Base-by-base conservation (phyloP, 192 early-diverging fungal genomes). In the Coemansia guatemalensis region DNA sequence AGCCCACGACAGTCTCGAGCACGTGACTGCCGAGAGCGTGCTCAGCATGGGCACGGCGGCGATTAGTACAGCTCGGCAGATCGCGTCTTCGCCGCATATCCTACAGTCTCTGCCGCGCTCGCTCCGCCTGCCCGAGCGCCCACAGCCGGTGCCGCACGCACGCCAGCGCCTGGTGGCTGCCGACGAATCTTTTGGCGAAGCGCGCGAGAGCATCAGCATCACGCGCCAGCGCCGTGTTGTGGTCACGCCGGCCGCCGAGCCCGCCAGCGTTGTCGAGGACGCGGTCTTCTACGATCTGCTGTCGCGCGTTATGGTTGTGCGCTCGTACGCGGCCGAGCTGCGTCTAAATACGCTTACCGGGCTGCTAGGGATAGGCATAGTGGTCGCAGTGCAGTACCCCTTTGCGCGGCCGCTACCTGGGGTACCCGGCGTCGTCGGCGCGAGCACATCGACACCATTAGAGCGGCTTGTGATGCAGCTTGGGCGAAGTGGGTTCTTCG, bases 31-130 rank as follows among this genome's bases (percentile, higher is more conserved):
- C 0, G 74, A 62, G 4, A 83, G 85, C 20, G 65, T 90, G 12
- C 84, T 87, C 25, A 85, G 86, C 69, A 88, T 90, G 89, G 89
- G 89, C n/a, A 56, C 61, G 22, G 83, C 83, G 24, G 76, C 81
- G 5, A 66, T 90, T 18, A 48, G 60, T 17, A 67, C 80, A 3
- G 68, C 77, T 2, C 84, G 82, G 4, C 69, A 64, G 32, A 84
- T 88, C 58, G 84, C 87, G 12, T 62, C 83, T 22, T 81, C 80
- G 5, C 41, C 54, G 21, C 26, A 24, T 49, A 70, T 61, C 26
- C 61, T 79, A 4, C 52, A 51, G 1, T 55, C 25, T 0, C 60
- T 79, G 8, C 71, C 76, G 27, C 76, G 71, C 61, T 74, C 77
- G 0, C 27, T 50, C 17, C 71, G 60, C n/a, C 61, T 73, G 51